These are phyloP conservation scores for Staphylotrichum longicolle DNA, from an alignment of 495 filamentous ascomycete species.

Conservation along the genomic window DNA sequence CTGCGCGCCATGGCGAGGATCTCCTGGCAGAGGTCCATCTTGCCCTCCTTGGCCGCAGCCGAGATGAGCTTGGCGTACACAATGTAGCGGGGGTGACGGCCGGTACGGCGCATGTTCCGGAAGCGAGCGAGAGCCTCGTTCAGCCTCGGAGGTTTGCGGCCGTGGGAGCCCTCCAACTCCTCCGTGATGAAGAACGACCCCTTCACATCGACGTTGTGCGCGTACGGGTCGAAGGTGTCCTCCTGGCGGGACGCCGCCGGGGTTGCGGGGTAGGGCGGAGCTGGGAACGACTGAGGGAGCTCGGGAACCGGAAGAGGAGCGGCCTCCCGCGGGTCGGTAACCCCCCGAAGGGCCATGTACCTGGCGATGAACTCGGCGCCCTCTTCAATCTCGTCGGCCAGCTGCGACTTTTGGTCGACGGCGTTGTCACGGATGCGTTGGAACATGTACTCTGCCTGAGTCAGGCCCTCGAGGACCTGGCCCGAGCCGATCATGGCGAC, in stretches of 20 bases:
- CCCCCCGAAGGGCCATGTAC: conserved; percentile 62
- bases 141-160: conserved; percentile 66
- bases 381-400: conserved; percentile 81
- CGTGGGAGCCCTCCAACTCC: conserved; percentile 70
- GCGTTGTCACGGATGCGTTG: conserved; percentile 64
- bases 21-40: conserved; percentile 77
- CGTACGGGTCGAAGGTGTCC: conserved; percentile 87
- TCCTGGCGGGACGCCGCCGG: conserved; percentile 52
- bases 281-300: conserved; percentile 30
- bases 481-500: conserved; percentile 78
- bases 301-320: conserved; percentile 34
- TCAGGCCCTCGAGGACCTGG: conserved; percentile 70
- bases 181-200: conserved; percentile 88
- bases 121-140: conserved; percentile 80
- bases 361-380: conserved; percentile 74
- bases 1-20: conserved; percentile 81
- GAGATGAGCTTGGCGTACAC: conserved; percentile 94
- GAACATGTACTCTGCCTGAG: conserved; percentile 79
- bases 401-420: conserved; percentile 45
- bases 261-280: conserved; percentile 40
- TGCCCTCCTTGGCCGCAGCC: conserved; percentile 77
- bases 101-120: conserved; percentile 86
- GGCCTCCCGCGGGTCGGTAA: conserved; percentile 45
- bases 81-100: conserved; percentile 89
- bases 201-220: conserved; percentile 82